Evolutionary conservation across 140 eudicot species (phyloP), one percentile per base, ranked within the genome.

Genomic region (Oenanthe javanica): DNA sequence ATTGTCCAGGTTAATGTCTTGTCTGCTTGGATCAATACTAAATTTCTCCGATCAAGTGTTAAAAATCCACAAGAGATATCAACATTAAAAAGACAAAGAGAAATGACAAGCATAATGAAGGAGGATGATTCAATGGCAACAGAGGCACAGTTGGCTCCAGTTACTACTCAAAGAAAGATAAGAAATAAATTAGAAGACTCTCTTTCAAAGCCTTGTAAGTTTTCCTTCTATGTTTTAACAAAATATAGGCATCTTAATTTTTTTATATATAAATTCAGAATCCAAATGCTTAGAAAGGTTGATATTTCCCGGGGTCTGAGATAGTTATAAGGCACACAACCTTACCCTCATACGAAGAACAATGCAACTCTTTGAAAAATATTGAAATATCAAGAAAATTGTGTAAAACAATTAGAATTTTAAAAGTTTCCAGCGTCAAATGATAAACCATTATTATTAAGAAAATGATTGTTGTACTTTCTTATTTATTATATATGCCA

Each of bases 161-260:
- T 70, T 38, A 80, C 83, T 19, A 48, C 67, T 64, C 27, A 71
- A 40, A 69, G 83, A 70, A 38, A 51, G 69, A 47, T 80, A 9
- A 38, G 69, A n/a, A 80, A 19, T 49, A 67, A 80, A 27, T 36
- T 80, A 51, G 83, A 80, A n/a, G 70, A 69, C 21, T 27, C 64
- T 15, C 77, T 80, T 50, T 40, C 78, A 4, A 71, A 80, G 79
- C 79, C 83, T 43, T 80, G 83, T 80, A 54, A 71, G 78, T 72
- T 71, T 3, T 61, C 8, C 5, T 63, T 9, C 2, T 23, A 63
- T 23, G 38, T 23, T 23, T 63, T 0, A 63, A 9, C 38, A 23
- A 23, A 63, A 63, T 38, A 25, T 61, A 23, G 31, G 67, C 36
- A 59, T 59, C 27, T 21, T 27, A 36, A 7, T 8, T 9, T 0